Conservation (phyloP, 495 filamentous ascomycete genomes). For the Daldinia bambusicola region DNA sequence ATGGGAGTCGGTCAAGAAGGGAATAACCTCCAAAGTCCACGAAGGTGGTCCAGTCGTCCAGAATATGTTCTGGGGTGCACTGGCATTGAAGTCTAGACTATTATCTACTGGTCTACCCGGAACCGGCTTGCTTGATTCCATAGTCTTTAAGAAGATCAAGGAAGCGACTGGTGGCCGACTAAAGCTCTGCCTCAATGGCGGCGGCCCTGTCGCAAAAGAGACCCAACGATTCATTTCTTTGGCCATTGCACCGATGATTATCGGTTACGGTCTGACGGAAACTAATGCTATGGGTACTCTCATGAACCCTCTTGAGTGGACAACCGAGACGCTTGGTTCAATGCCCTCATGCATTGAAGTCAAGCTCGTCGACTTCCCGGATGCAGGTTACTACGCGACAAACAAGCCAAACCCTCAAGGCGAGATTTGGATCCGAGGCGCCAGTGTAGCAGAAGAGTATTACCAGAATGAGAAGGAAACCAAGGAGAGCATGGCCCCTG, state of each 20-base stretch:
- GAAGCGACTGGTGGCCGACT: slow-evolving; percentile 87
- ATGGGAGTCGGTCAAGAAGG: slow-evolving; percentile 98
- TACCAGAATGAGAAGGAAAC: slow-evolving; percentile 88
- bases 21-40: slow-evolving; percentile 87
- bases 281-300: slow-evolving; percentile 93
- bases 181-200: slow-evolving; percentile 85
- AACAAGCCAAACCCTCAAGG: slow-evolving; percentile 92
- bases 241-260: slow-evolving; percentile 88
- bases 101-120: slow-evolving; percentile 81
- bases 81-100: slow-evolving; percentile 84
- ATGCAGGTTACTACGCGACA: slow-evolving; percentile 88
- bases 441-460: slow-evolving; percentile 76
- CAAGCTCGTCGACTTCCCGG: slow-evolving; percentile 95
- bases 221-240: slow-evolving; percentile 89
- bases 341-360: slow-evolving; percentile 84
- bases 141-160: slow-evolving; percentile 92
- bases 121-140: slow-evolving; percentile 71
- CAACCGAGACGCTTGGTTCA: slow-evolving; percentile 79
- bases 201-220: slow-evolving; percentile 85
- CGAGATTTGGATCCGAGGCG: slow-evolving; percentile 92
- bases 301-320: slow-evolving; percentile 92
- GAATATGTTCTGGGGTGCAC: slow-evolving; percentile 92
- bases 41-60: slow-evolving; percentile 75
- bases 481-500: slow-evolving; percentile 73
- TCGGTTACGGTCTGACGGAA: slow-evolving; percentile 96